These are phyloP conservation scores for Coniochaeta ligniaria DNA, from an alignment of 2,329 filamentous ascomycete species.

Conservation along the genomic window DNA sequence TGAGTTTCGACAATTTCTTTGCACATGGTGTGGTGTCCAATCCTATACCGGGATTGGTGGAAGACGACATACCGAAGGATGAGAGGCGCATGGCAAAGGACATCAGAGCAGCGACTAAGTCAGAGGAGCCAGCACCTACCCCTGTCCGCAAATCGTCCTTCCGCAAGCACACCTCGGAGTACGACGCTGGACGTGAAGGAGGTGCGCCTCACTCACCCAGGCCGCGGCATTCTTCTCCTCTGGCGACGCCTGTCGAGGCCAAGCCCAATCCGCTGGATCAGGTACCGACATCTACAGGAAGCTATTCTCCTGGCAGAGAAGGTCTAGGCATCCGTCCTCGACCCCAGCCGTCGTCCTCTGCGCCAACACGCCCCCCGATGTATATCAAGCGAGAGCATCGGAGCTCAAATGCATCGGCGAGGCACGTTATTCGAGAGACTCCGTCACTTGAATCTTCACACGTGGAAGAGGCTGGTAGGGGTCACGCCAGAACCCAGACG, in stretches of 20 bases:
- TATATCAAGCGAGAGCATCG: conserved; percentile 29
- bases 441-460: conserved; percentile 24
- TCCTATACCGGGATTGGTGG: conserved; percentile 73
- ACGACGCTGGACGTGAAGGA: conserved; percentile 27
- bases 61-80: conserved; percentile 58
- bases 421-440: conserved; percentile 21
- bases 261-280: conserved; percentile 23
- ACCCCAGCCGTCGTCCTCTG: conserved; percentile 39
- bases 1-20: conserved; percentile 85
- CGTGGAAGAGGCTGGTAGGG: conserved; percentile 24
- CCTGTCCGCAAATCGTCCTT: conserved; percentile 27
- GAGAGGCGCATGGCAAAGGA: conserved; percentile 26
- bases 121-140: conserved; percentile 19
- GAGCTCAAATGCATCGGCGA: conserved; percentile 31
- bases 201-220: conserved; percentile 26
- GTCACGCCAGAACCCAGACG: conserved; percentile 12
- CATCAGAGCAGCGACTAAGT: conserved; percentile 19
- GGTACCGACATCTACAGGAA: conserved; percentile 20
- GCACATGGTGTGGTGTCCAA: conserved; percentile 62
- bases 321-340: conserved; percentile 38
- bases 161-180: conserved; percentile 27
- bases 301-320: conserved; percentile 39
- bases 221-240: conserved; percentile 32
- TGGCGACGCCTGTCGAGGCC: conserved; percentile 31
- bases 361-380: conserved; percentile 32